A percentile compares a stretch with the other conserved stretches of the same genome.
These are phyloP conservation scores for Colletotrichum sp. DNA, from an alignment of 2,329 filamentous ascomycete species.

Conservation along the genomic window DNA sequence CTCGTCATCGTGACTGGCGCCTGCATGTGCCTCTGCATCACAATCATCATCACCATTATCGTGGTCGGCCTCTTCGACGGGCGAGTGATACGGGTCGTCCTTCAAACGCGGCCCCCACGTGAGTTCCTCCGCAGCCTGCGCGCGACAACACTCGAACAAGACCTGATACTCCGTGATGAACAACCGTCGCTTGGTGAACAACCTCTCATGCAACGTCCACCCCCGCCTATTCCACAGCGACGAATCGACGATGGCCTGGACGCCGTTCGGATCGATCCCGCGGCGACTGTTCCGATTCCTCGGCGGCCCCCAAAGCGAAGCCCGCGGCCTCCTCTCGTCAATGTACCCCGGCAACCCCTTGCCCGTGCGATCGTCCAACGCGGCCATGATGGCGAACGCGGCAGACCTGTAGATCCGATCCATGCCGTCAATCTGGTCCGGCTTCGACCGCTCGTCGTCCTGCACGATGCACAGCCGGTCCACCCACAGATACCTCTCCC, in stretches of 20 bases:
- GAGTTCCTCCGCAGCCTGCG: constrained; percentile 3
- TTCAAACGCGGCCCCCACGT: not conserved
- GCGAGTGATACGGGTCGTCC: not conserved
- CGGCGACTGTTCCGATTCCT: not conserved
- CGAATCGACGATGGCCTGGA: not conserved
- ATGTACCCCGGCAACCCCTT: not conserved
- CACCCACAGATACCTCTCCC: constrained; percentile 47
- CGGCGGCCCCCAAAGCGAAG: constrained; percentile 1
- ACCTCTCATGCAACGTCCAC: constrained; percentile 20
- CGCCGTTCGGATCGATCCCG: not conserved
- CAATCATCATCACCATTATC: not conserved
- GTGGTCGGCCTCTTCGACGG: not conserved
- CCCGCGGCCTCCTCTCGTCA: not conserved
- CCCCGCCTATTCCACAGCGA: constrained; percentile 12
- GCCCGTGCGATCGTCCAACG: constrained; percentile 35
- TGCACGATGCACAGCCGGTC: constrained; percentile 49
- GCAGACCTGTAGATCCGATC: constrained; percentile 47
- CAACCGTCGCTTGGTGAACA: constrained; percentile 12
- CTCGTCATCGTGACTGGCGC: not conserved
- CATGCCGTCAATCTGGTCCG: constrained; percentile 45
- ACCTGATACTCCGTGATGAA: constrained; percentile 19
- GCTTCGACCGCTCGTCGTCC: constrained; percentile 41
- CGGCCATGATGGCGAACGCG: constrained; percentile 46
- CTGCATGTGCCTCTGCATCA: not conserved
- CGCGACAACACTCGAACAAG: constrained; percentile 13